phyloP scores from a whole-genome alignment of 345 rosid genomes.

The Clausena lansium region DNA sequence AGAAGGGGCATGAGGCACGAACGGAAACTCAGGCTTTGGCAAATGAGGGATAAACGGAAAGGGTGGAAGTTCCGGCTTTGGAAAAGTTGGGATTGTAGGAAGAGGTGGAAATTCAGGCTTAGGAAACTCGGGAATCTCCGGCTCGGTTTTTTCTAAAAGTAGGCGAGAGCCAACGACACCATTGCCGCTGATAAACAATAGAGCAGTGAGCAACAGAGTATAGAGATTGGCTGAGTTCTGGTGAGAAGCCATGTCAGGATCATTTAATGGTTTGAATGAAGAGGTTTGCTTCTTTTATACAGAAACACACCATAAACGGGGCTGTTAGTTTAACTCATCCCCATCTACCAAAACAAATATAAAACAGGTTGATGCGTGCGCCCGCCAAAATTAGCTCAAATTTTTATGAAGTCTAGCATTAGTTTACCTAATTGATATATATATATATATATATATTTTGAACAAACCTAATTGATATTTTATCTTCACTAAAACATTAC shows the following conservation, averaged over 20 bases:
- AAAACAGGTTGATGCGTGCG: neutral
- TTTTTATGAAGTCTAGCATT: neutral
- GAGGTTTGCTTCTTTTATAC: neutral
- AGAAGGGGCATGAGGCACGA: neutral
- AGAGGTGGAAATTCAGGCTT: conserved; percentile 7
- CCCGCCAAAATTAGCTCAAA: neutral
- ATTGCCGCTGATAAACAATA: neutral
- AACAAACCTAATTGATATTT: neutral
- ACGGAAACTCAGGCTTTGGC: neutral
- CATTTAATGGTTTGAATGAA: neutral
- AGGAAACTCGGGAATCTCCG: conserved; percentile 14
- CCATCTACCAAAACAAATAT: neutral
- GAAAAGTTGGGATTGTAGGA: conserved; percentile 10
- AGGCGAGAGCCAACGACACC: conserved; percentile 17
- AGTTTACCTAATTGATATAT: neutral
- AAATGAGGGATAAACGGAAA: neutral
- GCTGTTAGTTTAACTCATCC: neutral
- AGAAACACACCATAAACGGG: neutral
- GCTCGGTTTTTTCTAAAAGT: conserved; percentile 12
- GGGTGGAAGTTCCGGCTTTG: conserved; percentile 10
- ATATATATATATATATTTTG: too few species aligned
- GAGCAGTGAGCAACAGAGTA: conserved; percentile 1
- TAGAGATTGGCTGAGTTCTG: neutral
- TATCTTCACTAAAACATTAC: neutral
- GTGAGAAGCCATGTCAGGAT: conserved; percentile 13